Evolutionary conservation across 257 asterid genomes (phyloP), one percentile per base, ranked within the genome.

Genomic region (Solanum acaule): DNA sequence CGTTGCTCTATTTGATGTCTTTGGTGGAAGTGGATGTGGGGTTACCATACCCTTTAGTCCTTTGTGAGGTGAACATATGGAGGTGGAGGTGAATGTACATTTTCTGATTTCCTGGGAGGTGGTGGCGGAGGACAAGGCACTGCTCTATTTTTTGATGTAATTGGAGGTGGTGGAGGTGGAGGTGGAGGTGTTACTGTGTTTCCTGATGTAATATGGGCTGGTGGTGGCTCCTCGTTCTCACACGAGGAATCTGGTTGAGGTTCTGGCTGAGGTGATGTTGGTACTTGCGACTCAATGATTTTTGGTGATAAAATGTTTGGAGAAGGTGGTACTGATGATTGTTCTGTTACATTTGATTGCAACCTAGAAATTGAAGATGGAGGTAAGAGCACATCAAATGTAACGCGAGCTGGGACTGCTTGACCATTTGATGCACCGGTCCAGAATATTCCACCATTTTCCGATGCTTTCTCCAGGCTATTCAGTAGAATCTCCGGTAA

Each of bases 311-410:
- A 63, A 3, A 35, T n/a, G 37, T 79, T 76, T 27, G 86, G 35
- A 40, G 89, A 40, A 65, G 67, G 52, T 37, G 56, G 82, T 31
- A 67, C 37, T 75, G 56, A 20, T 25, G 86, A 18, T 29, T 10
- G 42, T 86, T 44, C 83, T 73, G 93, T 22, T 81, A 81, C 68
- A 29, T 46, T 81, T 81, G 86, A 29, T 73, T 68, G 87, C 83
- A 91, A 76, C 88, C 85, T 92, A 11, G 89, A 89, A 27, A 89
- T 89, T 56, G 92, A 88, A 68, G 85, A 56, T 18, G 89, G 89
- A 29, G 90, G 92, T 86, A 83, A 88, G 88, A 88, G 78, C 77
- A 88, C 88, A 87, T 87, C 91, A 63, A 56, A 76, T 56, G 87
- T 78, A 34, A 70, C 34, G n/a, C 92, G 86, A 77, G 88, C 67